These are phyloP conservation scores for Peronospora belbahrii DNA, from an alignment of 352 stramenopile species.

Conservation along the genomic window DNA sequence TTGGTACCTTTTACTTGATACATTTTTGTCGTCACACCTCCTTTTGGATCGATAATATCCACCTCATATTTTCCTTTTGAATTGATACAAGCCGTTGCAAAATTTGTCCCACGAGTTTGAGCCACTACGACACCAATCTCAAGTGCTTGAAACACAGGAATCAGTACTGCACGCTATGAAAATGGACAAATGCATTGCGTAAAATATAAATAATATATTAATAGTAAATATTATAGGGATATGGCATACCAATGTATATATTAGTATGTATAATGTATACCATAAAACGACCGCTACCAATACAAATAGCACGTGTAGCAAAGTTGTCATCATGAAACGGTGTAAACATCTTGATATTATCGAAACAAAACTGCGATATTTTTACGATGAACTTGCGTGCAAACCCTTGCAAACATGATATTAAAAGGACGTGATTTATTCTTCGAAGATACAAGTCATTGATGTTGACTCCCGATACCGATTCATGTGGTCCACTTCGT, in stretches of 20 bases:
- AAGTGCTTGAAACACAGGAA: slow-evolving; percentile 37
- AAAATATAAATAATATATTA: not conserved
- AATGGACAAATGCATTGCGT: not conserved
- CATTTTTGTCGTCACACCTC: slow-evolving; percentile 31
- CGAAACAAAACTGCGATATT: no score
- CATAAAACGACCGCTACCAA: slow-evolving; percentile 70
- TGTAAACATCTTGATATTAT: slow-evolving; percentile 22
- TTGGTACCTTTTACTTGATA: slow-evolving; percentile 29
- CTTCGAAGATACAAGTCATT: no score
- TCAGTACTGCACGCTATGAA: slow-evolving; percentile 43
- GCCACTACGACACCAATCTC: slow-evolving; percentile 40
- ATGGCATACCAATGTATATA: no score
- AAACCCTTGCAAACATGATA: no score
- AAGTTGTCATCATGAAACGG: slow-evolving; percentile 9
- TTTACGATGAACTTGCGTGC: no score
- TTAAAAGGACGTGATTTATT: no score
- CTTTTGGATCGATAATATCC: slow-evolving; percentile 49
- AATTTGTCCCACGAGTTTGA: slow-evolving; percentile 50
- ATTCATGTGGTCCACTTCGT: no score
- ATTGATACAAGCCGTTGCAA: slow-evolving; percentile 29
- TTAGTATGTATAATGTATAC: no score
- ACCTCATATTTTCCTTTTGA: slow-evolving; percentile 48
- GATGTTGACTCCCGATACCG: no score
- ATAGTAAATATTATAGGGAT: not conserved
- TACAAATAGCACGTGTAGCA: slow-evolving; percentile 43